Base-by-base conservation (phyloP, 1,284 basidiomycete species). In the Psilocybe mexicana region DNA sequence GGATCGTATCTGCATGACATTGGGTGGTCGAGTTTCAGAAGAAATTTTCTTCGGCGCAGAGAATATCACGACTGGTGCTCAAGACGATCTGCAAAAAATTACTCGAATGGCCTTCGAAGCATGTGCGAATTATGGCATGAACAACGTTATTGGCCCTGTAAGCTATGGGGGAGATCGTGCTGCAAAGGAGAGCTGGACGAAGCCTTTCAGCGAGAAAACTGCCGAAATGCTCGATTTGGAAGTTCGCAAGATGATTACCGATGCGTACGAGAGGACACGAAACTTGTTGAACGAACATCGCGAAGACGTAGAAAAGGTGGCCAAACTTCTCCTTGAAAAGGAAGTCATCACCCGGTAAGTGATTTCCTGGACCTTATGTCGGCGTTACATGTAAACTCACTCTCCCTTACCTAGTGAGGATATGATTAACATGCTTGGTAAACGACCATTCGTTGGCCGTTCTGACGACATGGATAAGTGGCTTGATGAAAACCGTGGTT, bases 1-100 rank as follows among this genome's bases (percentile, higher is more conserved):
- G 35, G 96, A 99, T 74, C 86, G 94, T 58, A 98, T 99, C 80
- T 96, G 94, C 76, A 98, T 99, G 94, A 99, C 96, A 0, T 84
- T 99, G n/a, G 96, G 97, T 59, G 96, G 96, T 2, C 93, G 97
- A 61, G 96, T 98, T 2, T 92, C 95, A 0, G 96, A 99, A 76
- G 97, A 99, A 75, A 96, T 99, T 61, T 98, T 99, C 80, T 99
- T 99, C 70, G 94, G 93, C 36, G 67, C 74, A n/a, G 88, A 87
- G 68, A 91, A 93, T 67, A 96, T 99, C 74, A 99, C 97, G 0
- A 97, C 96, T 1, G 96, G 96, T 65, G 97, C 97, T 2, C 94
- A 98, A 75, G 96, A 98, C 69, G 96, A 98, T 70, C 78, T 98
- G 54, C 94, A 96, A 74, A 99, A 98, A 79, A 97, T 99, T 65